phyloP scores from a whole-genome alignment of 2,329 filamentous ascomycete species.

The Paecilomyces sp. region DNA sequence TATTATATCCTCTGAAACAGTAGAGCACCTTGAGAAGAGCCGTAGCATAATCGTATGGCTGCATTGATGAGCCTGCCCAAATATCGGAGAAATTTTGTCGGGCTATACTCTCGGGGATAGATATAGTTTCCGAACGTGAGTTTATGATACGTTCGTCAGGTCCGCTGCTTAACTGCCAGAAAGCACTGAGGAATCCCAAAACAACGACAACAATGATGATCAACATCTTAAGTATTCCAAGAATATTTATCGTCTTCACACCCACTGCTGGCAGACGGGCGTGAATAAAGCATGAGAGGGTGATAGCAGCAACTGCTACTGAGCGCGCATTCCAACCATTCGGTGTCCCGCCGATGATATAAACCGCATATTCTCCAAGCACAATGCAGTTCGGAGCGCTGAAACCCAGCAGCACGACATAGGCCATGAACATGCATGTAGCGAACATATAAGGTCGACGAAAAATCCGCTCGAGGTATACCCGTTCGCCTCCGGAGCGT shows the following conservation, averaged over 20 bases:
- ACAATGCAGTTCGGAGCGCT: constrained; percentile 37
- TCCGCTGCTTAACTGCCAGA: neutral
- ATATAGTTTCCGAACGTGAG: neutral
- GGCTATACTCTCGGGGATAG: constrained; percentile 3
- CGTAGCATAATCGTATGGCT: constrained; percentile 41
- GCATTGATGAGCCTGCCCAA: constrained; percentile 11
- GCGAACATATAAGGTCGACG: constrained; percentile 37
- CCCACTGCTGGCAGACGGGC: constrained; percentile 16
- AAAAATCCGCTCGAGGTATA: constrained; percentile 44
- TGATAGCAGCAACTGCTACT: constrained; percentile 31
- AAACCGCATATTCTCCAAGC: constrained; percentile 35
- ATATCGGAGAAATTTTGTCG: constrained; percentile 6
- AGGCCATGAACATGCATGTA: constrained; percentile 43
- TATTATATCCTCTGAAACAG: constrained; percentile 50
- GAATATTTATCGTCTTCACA: constrained; percentile 36
- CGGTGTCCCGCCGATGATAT: constrained; percentile 22
- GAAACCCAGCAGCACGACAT: constrained; percentile 39
- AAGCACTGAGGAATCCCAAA: constrained; percentile 14
- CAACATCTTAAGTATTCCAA: constrained; percentile 40
- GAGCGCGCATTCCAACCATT: constrained; percentile 32
- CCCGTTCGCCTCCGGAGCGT: constrained; percentile 39
- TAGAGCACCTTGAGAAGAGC: constrained; percentile 52
- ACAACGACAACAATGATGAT: constrained; percentile 29
- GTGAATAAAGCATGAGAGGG: constrained; percentile 7
- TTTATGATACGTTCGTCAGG: neutral